Base-by-base conservation (phyloP, 257 asterid genomes). In the Solanum chiquidenum region DNA sequence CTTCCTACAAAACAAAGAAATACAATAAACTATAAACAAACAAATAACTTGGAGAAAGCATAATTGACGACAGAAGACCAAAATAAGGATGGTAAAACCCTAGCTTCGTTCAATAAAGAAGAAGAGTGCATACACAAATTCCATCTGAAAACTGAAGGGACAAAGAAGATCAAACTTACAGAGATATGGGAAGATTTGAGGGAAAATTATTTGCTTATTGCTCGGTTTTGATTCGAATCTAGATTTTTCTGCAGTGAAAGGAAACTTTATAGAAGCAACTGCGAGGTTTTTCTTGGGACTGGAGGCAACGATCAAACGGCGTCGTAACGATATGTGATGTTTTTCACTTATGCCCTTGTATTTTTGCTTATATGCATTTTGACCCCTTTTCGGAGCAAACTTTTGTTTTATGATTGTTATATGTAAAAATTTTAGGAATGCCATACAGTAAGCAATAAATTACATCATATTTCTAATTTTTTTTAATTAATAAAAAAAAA, bases 401-500 rank as follows among this genome's bases (percentile, higher is more conserved):
- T n/a, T n/a, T n/a, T 76, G 84, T 40, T 76, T 16, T 16, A 7
- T 6, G 62, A 52, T 52, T 16, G 62, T 52, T 52, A 6, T 16
- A 16, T 6, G 21, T 18, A 44, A 44, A 1, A 0, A 0, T 1
- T 11, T 44, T 44, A 44, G 52, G 52, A 44, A 44, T 12, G 52
- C 14, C 14, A 42, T 12, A 44, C 16, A 4, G 52, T 44, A 44
- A 12, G 18, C 52, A 44, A 44, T 16, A 44, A 44, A 44, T 44
- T 44, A 44, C 52, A 4, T 44, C 52, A 44, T 1, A 12, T 44
- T 0, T 16, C 52, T 42, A 42, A 11, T 44, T 44, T 44, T 42
- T 42, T 44, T 44, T 1, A 0, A 44, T 44, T 3, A 11, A 44
- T 0, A 44, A 44, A 3, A 3, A 3, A 0, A 1, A 1, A 0